Percentiles rank a stretch among this genome's conserved stretches.
phyloP scores from a whole-genome alignment of 1,139 yeast genomes.

The Geotrichum cucujoidarum region DNA sequence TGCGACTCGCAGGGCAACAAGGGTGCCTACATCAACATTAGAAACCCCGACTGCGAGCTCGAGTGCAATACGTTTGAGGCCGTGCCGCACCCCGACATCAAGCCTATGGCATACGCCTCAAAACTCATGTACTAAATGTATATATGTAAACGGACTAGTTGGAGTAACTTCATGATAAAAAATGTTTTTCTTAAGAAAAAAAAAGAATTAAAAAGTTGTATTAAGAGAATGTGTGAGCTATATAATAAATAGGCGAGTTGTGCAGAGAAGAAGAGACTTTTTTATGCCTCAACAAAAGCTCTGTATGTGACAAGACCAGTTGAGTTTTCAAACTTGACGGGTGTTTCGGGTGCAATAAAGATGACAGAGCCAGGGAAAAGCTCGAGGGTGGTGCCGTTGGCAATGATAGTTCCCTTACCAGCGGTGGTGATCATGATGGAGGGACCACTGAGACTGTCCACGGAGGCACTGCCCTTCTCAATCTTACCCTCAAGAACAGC shows the following conservation, averaged over 20 bases:
- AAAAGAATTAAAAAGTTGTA: background rate
- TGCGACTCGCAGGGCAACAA: slow-evolving; percentile 87
- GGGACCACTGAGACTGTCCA: slow-evolving; percentile 73
- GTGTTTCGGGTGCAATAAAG: slow-evolving; percentile 75
- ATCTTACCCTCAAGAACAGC: slow-evolving; percentile 77
- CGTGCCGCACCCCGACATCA: slow-evolving; percentile 83
- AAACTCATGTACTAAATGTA: slow-evolving; percentile 31
- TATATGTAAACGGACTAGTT: background rate
- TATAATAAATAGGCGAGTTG: background rate
- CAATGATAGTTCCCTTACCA: slow-evolving; percentile 61
- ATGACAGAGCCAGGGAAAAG: slow-evolving; percentile 67
- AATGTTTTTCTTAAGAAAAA: background rate
- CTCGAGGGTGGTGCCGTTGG: slow-evolving; percentile 41
- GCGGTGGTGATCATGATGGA: slow-evolving; percentile 79
- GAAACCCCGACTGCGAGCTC: slow-evolving; percentile 54
- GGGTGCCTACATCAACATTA: slow-evolving; percentile 78
- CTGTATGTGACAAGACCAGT: slow-evolving; percentile 36
- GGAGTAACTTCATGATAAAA: background rate
- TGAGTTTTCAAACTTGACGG: slow-evolving; percentile 52
- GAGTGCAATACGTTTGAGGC: slow-evolving; percentile 62
- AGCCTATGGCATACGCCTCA: slow-evolving; percentile 89
- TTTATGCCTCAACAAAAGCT: slow-evolving; percentile 25
- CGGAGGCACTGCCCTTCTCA: slow-evolving; percentile 43
- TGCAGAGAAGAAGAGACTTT: background rate
- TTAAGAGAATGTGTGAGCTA: background rate